Conservation (phyloP, 306 rosid genomes). For the Myrica gale region DNA sequence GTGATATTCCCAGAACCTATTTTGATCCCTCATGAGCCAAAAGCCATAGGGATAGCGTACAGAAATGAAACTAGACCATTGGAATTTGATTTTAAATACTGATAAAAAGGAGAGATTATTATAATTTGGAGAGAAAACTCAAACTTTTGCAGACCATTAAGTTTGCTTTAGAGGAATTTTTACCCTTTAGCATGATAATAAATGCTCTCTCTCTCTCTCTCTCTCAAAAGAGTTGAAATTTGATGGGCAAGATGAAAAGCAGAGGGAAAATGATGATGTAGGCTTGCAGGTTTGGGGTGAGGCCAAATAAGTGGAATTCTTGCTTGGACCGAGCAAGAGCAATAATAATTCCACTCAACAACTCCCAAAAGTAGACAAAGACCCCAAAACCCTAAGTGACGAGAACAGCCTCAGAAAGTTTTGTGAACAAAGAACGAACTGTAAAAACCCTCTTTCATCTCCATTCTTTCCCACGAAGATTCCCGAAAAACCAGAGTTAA, state of each 20-base stretch:
- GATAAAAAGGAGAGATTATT: background rate
- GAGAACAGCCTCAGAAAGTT: constrained; percentile 45
- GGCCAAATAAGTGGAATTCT: constrained; percentile 49
- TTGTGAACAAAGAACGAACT: background rate
- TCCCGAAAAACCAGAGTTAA: constrained; percentile 23
- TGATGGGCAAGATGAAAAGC: constrained; percentile 10
- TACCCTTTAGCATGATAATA: background rate
- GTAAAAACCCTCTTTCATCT: constrained; percentile 11
- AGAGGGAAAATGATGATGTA: constrained; percentile 36
- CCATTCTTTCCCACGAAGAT: constrained; percentile 45
- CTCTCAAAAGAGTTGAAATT: constrained; percentile 15
- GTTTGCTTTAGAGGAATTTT: too few species aligned
- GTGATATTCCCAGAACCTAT: background rate
- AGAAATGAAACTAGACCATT: background rate
- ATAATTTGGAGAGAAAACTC: background rate
- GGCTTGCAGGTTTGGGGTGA: constrained; percentile 31
- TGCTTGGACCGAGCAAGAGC: constrained; percentile 41
- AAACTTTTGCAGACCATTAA: background rate
- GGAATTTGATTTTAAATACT: background rate
- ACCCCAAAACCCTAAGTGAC: constrained; percentile 51
- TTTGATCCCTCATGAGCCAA: background rate
- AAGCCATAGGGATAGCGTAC: background rate
- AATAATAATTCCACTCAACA: constrained; percentile 46
- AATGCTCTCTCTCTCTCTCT: background rate
- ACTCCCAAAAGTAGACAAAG: constrained; percentile 51